Evolutionary conservation across 1,284 basidiomycete species (phyloP), one percentile per base, ranked within the genome.

Genomic region (Leccinum laetum): DNA sequence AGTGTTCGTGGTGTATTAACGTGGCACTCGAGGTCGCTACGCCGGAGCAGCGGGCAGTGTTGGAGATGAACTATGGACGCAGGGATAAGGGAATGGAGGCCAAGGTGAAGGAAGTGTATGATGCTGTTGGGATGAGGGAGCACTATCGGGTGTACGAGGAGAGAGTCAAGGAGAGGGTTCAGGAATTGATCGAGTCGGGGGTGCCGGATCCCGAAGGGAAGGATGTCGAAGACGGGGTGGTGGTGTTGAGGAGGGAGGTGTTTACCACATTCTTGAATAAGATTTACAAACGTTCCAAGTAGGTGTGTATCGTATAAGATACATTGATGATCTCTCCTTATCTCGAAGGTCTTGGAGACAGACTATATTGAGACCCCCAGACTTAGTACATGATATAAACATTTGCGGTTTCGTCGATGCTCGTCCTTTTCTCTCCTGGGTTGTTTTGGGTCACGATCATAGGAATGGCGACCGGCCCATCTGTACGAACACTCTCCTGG

Each of bases 1-100:
- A 99, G 82, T 99, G 98, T 82, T 94, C 93, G 49, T 99, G 97
- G 98, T 92, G 92, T 75, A 84, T 99, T 79, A 99, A 98, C 80
- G 90, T 89, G n/a, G 97, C 96, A 39, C 85, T 99, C 67, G 81
- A 84, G n/a, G 73, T 83, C 60, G 87, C 84, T 3, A 81, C 78
- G 2, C 79, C 84, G 1, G 81, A 73, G 76, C 94, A 85, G 83
- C 87, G 80, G 52, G 76, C 76, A 55, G 73, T 88, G 69, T 86
- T 84, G 41, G 86, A 96, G 71, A 87, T 84, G 46, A 94, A 96
- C 80, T 99, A 99, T 77, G 97, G 97, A 4, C 83, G 86, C 67
- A 98, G 97, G 81, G 81, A 90, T 71, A 65, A 83, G 4, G 77
- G 56, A 71, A 80, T 72, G 83, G 93, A 83, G 80, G 81, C 58